A percentile compares a stretch with the other conserved stretches of the same genome.
These are phyloP conservation scores for Senecio squalidus DNA, from an alignment of 140 eudicot genomes.

Conservation along the genomic window DNA sequence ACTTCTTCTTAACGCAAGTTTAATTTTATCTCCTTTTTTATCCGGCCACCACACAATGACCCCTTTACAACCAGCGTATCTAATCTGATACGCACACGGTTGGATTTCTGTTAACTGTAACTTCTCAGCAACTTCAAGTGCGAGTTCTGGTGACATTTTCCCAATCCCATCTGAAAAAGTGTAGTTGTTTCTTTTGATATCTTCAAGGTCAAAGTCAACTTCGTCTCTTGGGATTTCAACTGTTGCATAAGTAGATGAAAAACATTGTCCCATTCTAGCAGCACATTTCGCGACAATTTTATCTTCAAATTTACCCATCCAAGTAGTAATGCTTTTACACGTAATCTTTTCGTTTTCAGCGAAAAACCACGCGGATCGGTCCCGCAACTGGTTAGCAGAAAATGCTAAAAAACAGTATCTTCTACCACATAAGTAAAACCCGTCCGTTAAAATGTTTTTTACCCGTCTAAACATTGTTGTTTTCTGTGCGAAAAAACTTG, in stretches of 20 bases:
- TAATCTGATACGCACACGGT: constrained; percentile 68
- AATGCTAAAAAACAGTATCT: constrained; percentile 76
- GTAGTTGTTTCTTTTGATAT: constrained; percentile 52
- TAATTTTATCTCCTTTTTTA: constrained; percentile 26
- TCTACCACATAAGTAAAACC: constrained; percentile 76
- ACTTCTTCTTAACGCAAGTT: constrained; percentile 45
- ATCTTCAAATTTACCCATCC: constrained; percentile 76
- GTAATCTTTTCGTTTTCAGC: constrained; percentile 50
- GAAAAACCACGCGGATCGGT: constrained; percentile 96
- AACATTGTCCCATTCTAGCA: constrained; percentile 89
- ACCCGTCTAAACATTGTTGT: constrained; percentile 73
- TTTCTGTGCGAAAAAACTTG: constrained; percentile 37
- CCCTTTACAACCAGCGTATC: constrained; percentile 76
- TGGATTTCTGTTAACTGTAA: constrained; percentile 43
- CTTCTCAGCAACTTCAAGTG: constrained; percentile 65
- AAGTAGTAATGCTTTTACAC: constrained; percentile 26
- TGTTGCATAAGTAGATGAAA: constrained; percentile 93
- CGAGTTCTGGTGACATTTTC: constrained; percentile 62
- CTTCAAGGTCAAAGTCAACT: constrained; percentile 36
- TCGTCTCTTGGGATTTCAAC: constrained; percentile 54
- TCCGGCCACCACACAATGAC: constrained; percentile 71
- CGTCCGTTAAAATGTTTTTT: constrained; percentile 36
- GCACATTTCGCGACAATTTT: constrained; percentile 72
- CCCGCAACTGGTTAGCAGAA: constrained; percentile 86
- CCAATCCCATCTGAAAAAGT: constrained; percentile 90